phyloP scores from a whole-genome alignment of 768 basidiomycete genomes.

The Trametes villosa region DNA sequence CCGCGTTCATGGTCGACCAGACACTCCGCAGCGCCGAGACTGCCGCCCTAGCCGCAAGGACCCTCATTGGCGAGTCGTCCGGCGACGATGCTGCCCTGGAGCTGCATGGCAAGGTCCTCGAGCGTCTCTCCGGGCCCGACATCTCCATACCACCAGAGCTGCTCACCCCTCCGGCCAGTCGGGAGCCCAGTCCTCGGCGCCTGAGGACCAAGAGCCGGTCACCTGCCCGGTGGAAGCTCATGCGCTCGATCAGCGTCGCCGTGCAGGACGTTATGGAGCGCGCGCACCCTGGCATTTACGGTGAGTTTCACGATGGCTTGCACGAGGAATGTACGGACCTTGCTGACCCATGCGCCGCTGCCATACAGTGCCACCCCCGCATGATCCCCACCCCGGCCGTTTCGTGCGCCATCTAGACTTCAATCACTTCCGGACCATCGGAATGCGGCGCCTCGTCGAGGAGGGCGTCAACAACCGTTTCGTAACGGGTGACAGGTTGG shows the following conservation, averaged over 20 bases:
- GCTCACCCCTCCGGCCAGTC: slow-evolving; percentile 78
- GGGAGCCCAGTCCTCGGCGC: slow-evolving; percentile 81
- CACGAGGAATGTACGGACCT: slow-evolving; percentile 9
- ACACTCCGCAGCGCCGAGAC: slow-evolving; percentile 70
- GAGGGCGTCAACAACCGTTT: slow-evolving; percentile 90
- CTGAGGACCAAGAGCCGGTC: slow-evolving; percentile 77
- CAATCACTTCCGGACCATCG: slow-evolving; percentile 96
- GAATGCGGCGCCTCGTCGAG: slow-evolving; percentile 90
- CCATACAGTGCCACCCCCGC: slow-evolving; percentile 62
- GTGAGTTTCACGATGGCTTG: slow-evolving; percentile 44
- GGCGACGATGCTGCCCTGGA: slow-evolving; percentile 48
- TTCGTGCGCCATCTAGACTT: slow-evolving; percentile 90
- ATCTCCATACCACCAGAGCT: slow-evolving; percentile 74
- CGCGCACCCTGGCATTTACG: slow-evolving; percentile 70
- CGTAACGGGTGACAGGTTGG: slow-evolving; percentile 87
- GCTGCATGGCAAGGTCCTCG: slow-evolving; percentile 65
- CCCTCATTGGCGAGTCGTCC: slow-evolving; percentile 37
- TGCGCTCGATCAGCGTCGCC: slow-evolving; percentile 78
- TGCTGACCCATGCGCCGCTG: neutral
- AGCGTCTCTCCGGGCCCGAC: slow-evolving; percentile 63
- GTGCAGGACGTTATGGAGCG: slow-evolving; percentile 71
- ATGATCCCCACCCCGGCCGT: slow-evolving; percentile 75
- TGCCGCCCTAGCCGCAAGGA: slow-evolving; percentile 57
- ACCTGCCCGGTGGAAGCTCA: slow-evolving; percentile 82
- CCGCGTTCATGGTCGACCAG: slow-evolving; percentile 64